These are phyloP conservation scores for Talaromyces funiculosus DNA, from an alignment of 2,329 filamentous ascomycete genomes.

Conservation along the genomic window DNA sequence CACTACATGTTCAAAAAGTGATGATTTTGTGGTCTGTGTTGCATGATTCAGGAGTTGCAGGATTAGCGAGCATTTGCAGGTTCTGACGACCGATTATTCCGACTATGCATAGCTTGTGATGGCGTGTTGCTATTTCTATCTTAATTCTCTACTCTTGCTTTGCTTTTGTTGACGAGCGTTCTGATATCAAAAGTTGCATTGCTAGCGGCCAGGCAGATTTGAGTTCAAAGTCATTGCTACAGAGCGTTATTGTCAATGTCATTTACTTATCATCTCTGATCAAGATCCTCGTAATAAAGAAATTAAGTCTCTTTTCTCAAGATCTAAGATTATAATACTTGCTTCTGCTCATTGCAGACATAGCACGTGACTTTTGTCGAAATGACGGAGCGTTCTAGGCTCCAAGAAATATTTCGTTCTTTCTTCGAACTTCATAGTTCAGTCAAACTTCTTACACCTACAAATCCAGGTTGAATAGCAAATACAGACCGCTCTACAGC, in stretches of 20 bases:
- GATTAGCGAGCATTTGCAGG: slow-evolving; percentile 11
- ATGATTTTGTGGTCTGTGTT: slow-evolving; percentile 19
- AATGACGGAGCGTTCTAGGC: neutral
- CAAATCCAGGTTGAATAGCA: neutral
- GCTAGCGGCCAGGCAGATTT: neutral
- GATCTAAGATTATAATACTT: neutral
- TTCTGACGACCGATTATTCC: neutral
- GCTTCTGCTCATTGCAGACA: neutral
- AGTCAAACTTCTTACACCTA: neutral
- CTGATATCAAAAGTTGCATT: slow-evolving; percentile 3
- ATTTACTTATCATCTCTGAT: neutral
- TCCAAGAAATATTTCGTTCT: neutral
- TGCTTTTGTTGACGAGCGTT: neutral
- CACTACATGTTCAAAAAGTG: slow-evolving; percentile 56
- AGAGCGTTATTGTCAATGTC: neutral
- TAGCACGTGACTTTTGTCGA: neutral
- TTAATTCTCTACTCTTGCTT: neutral
- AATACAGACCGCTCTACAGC: neutral
- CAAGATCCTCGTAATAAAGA: neutral
- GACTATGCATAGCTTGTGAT: neutral
- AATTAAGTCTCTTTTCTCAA: neutral
- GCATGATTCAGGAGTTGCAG: slow-evolving; percentile 9
- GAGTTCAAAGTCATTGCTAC: neutral
- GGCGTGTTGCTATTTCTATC: neutral
- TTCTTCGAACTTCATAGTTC: neutral